Base-by-base conservation (phyloP, 148 eudicot genomes). In the Chenopodium quinoa region DNA sequence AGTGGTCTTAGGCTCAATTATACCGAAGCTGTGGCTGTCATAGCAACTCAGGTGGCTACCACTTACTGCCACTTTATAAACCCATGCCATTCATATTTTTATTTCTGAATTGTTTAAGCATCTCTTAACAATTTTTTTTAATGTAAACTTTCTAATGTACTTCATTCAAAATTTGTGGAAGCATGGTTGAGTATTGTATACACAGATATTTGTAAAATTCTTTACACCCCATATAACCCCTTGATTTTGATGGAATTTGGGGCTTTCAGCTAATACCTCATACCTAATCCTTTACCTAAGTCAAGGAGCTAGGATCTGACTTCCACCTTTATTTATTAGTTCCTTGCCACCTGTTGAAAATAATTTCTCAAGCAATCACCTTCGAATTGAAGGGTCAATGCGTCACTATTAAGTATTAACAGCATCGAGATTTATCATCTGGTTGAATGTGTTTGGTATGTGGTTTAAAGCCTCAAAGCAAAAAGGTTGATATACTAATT, bases 1-100 rank as follows among this genome's bases (percentile, higher is more conserved):
- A 92, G 90, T 48, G 99, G 95, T 16, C 80, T 91, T 65, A 86
- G 91, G 86, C 92, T 96, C 70, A 96, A 96, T 87, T 89, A 93
- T 84, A 76, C 91, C 19, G 99, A 96, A 89, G 97, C 95, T 58
- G 92, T 90, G 46, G 99, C 99, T 23, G 94, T 96, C 69, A 92
- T 96, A 74, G 98, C 99, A 11, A 78, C 92, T 37, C 99, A 96
- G 99, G 99, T 90, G 44, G 72, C 67, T 62, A 1, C 78, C 27
- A 58, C 54, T 27, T 50, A 10, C 44, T 58, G 77, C 37, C 14
- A 7, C 9, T 54, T n/a, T 72, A 12, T 29, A 3, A 11, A 25
- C 7, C 37, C 20, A 32, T 48, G 54, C 29, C 8, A 16, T 31
- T 74, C 52, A 71, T n/a, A 20, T 40, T 76, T 47, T 48, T 9